Conservation (phyloP, 164 flowering plant species). For the Kingdonia uniflora region DNA sequence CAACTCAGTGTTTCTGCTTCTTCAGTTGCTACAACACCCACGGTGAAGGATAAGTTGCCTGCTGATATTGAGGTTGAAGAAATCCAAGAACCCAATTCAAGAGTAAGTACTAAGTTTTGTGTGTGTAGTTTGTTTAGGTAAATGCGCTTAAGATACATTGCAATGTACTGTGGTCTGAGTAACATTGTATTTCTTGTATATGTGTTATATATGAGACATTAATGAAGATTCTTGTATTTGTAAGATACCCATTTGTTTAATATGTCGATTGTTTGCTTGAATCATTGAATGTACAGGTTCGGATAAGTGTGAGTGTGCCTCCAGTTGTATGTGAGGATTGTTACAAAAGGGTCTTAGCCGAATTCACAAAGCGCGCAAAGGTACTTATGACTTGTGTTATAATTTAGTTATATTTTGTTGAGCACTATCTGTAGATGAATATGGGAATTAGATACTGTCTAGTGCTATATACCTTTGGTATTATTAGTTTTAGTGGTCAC, state of each 20-base stretch:
- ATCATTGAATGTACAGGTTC: slow-evolving; percentile 33
- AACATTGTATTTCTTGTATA: no score
- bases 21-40: slow-evolving; percentile 16
- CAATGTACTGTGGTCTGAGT: no score
- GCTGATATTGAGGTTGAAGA: slow-evolving; percentile 53
- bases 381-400: slow-evolving; percentile 23
- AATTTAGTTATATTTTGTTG: no score
- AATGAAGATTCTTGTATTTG: no score
- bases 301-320: slow-evolving; percentile 64
- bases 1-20: slow-evolving; percentile 17
- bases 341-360: slow-evolving; percentile 46
- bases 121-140: no score
- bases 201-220: no score
- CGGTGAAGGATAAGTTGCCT: slow-evolving; percentile 39
- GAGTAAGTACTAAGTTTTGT: slow-evolving; percentile 28
- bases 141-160: no score
- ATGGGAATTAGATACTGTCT: no score
- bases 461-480: no score
- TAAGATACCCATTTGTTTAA: not conserved
- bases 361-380: slow-evolving; percentile 60
- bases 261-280: not conserved
- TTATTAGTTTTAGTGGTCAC: no score
- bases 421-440: no score
- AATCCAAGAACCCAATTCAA: slow-evolving; percentile 51
- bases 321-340: slow-evolving; percentile 70